Base-by-base conservation (phyloP, 305 asterid genomes). In the Fraxinus angustifolia region DNA sequence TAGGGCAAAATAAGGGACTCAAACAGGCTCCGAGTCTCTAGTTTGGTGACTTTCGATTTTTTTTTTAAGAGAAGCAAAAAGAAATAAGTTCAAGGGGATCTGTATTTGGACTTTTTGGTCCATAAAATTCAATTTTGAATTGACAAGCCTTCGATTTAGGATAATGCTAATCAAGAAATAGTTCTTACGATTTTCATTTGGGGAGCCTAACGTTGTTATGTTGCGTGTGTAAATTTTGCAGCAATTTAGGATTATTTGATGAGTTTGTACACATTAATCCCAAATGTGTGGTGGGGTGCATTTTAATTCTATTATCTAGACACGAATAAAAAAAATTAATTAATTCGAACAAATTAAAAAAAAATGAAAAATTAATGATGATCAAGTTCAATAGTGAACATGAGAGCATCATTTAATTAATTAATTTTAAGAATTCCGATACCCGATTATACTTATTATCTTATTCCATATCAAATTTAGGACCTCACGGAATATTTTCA, bases 91-190 rank as follows among this genome's bases (percentile, higher is more conserved):
- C 82, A 73, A 85, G 78, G 87, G 90, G 91, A 0, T 77, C 82
- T 86, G 95, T 34, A 91, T 84, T 83, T 85, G 82, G 91, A 83
- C 91, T 71, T 73, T 82, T 76, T 28, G 17, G 28, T 76, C 75
- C 79, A 81, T 85, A 85, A 0, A 30, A 77, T 70, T 84, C 88
- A 81, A 83, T 5, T 75, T 75, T 73, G 72, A 60, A 34, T 73
- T 42, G 60, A 71, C 71, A 28, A 80, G 17, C 35, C 68, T 78
- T 75, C 81, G 50, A 48, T 38, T 70, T n/a, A 14, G 79, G 84
- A 82, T 68, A 40, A 78, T 56, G 67, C 45, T 60, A 21, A 28
- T 75, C 30, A 65, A 65, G 36, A 65, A 28, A 26, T 65, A 28
- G 17, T 7, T 21, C 14, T 23, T 17, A 56, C 26, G 8, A 16